Evolutionary conservation across 2,329 filamentous ascomycete genomes (phyloP).

Genomic region (Pseudocercospora vitis): DNA sequence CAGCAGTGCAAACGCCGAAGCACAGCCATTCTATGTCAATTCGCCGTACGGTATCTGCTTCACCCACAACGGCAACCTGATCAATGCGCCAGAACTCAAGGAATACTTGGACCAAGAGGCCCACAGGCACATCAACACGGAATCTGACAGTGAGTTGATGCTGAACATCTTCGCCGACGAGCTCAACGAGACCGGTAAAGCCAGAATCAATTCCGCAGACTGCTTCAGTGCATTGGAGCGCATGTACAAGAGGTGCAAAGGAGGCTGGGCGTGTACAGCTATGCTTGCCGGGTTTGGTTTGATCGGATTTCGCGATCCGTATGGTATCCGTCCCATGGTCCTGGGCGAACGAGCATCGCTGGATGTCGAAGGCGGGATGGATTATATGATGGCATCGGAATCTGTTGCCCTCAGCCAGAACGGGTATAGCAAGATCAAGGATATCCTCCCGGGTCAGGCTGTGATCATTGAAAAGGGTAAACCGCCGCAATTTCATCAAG

Average conservation of each 20-base stretch:
- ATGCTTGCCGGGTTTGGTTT: conserved; percentile 82
- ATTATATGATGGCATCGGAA: conserved; percentile 92
- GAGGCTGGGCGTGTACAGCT: conserved; percentile 76
- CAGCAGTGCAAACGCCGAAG: conserved; percentile 78
- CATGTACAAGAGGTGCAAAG: conserved; percentile 72
- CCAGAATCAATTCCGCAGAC: conserved; percentile 75
- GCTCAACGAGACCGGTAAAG: conserved; percentile 76
- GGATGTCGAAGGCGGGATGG: conserved; percentile 55
- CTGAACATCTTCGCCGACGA: conserved; percentile 86
- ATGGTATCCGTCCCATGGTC: conserved; percentile 80
- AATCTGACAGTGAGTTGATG: conserved; percentile 84
- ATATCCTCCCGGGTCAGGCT: conserved; percentile 80
- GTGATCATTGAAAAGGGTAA: conserved; percentile 81
- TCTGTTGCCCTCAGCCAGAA: conserved; percentile 80
- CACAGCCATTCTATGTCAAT: conserved; percentile 92
- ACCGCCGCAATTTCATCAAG: conserved; percentile 71
- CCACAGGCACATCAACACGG: conserved; percentile 85
- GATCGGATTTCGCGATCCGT: conserved; percentile 74
- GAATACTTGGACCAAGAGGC: conserved; percentile 73
- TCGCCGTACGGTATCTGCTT: conserved; percentile 77
- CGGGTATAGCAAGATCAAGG: conserved; percentile 72
- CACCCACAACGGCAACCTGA: conserved; percentile 84
- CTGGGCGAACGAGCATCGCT: conserved; percentile 65
- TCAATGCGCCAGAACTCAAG: conserved; percentile 71
- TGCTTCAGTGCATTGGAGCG: conserved; percentile 69